phyloP scores from a whole-genome alignment of 2,329 filamentous ascomycete species.

The Alternaria triticimaculans region DNA sequence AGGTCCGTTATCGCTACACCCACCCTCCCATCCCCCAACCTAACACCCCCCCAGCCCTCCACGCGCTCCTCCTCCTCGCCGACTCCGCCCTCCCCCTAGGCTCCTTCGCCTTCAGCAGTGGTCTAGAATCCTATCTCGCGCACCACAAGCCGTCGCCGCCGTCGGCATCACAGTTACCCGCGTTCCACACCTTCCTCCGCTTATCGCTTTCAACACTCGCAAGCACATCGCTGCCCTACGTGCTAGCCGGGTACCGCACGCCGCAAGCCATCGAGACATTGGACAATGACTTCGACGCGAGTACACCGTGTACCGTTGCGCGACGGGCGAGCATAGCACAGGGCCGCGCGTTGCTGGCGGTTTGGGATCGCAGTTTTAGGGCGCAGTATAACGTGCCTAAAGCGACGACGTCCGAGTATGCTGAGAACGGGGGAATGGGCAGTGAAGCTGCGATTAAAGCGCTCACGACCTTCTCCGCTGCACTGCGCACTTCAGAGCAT shows the following conservation, averaged over 20 bases:
- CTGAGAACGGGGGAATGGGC: not conserved
- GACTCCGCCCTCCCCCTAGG: constrained; percentile 83
- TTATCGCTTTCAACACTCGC: constrained; percentile 75
- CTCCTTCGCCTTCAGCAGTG: constrained; percentile 86
- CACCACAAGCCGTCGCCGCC: constrained; percentile 59
- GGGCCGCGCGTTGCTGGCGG: constrained; percentile 73
- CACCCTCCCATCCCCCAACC: not conserved
- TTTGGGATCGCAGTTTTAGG: constrained; percentile 77
- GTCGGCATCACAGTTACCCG: constrained; percentile 43
- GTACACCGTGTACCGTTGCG: constrained; percentile 79
- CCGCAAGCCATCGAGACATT: constrained; percentile 62
- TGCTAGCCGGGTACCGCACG: constrained; percentile 69
- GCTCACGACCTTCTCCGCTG: constrained; percentile 37
- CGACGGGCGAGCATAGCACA: constrained; percentile 77
- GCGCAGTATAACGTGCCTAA: constrained; percentile 23
- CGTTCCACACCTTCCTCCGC: constrained; percentile 71
- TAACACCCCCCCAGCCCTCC: constrained; percentile 47
- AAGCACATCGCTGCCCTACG: constrained; percentile 75
- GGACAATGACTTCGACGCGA: constrained; percentile 79
- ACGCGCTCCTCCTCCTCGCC: constrained; percentile 77
- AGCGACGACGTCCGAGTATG: not conserved
- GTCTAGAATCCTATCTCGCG: constrained; percentile 81
- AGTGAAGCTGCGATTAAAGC: constrained; percentile 25
- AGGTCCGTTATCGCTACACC: constrained; percentile 18
- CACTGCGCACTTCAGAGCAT: constrained; percentile 36